Base-by-base conservation (phyloP, 768 basidiomycete genomes). In the Lepiota subincarnata region DNA sequence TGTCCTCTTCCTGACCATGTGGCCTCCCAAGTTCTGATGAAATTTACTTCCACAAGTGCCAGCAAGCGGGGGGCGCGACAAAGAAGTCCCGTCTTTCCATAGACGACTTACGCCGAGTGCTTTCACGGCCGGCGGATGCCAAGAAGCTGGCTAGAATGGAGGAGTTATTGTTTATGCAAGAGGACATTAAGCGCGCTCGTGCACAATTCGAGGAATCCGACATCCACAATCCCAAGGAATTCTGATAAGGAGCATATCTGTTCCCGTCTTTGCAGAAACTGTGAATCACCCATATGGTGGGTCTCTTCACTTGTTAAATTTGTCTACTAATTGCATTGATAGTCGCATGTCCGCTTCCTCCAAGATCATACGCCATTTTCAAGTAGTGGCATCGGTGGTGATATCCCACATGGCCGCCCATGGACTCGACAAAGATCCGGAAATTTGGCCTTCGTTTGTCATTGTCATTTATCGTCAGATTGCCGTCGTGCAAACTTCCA, bases 61-160 rank as follows among this genome's bases (percentile, higher is more conserved):
- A 84, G 68, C 77, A 81, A 35, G 86, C 89, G 2, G 82, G 83
- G n/a, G 78, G 79, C 3, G 78, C 83, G 11, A 80, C 84, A 20
- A 80, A 82, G 56, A 90, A 86, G 69, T 70, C 81, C 6, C 81
- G 89, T n/a, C 64, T 92, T 42, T 87, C 90, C 1, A 83, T 94
- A 53, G 93, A 96, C 62, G 93, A 95, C 64, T 73, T 96, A 45
- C 79, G 90, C 20, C 81, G 86, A 55, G 88, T 82, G 6, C 71
- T 96, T 19, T 89, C 90, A 22, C 76, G 85, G 45, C 86, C 89
- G 2, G 88, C 89, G n/a, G 93, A 95, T 62, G 86, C 89, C 28
- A 93, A 93, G 70, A 95, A 95, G 66, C 79, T 95, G 19, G 92
- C 92, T 14, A 78, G 93, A 52, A 86, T 95, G 83, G 92, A 96